Conservation (phyloP, 495 filamentous ascomycete species). For the Amniculicola lignicola region DNA sequence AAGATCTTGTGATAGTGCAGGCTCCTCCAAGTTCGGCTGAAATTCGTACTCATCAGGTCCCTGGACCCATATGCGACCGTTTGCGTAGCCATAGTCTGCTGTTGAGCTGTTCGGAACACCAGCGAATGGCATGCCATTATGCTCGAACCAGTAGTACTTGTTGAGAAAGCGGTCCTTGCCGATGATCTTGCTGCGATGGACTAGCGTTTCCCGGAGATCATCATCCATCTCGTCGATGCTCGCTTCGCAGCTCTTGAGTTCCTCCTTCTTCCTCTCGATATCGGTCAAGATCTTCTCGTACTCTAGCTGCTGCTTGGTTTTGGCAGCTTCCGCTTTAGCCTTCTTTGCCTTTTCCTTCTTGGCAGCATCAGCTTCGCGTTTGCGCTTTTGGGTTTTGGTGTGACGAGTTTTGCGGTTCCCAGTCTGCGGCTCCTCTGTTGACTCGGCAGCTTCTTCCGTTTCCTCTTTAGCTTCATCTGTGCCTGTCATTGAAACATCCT, state of each 20-base stretch:
- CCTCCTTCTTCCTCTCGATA: constrained; percentile 78
- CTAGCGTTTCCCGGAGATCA: constrained; percentile 88
- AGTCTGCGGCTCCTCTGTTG: constrained; percentile 14
- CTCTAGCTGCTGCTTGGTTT: constrained; percentile 75
- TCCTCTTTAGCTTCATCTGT: constrained; percentile 59
- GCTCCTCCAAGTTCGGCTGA: constrained; percentile 72
- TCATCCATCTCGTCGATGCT: constrained; percentile 82
- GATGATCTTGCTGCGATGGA: constrained; percentile 80
- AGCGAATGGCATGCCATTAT: constrained; percentile 94
- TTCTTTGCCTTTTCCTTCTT: constrained; percentile 66
- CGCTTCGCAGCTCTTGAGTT: constrained; percentile 74
- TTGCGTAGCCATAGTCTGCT: constrained; percentile 80
- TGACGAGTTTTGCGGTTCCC: constrained; percentile 68
- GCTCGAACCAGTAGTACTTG: constrained; percentile 98
- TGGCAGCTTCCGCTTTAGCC: constrained; percentile 74
- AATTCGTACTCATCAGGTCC: constrained; percentile 88
- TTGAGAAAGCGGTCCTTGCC: constrained; percentile 97
- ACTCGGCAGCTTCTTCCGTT: constrained; percentile 42
- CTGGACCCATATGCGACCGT: constrained; percentile 93
- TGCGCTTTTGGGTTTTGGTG: constrained; percentile 61
- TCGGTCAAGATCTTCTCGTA: constrained; percentile 82
- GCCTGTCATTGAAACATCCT: constrained; percentile 45
- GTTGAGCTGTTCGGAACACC: constrained; percentile 88
- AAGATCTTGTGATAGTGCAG: constrained; percentile 58
- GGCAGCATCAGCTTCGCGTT: constrained; percentile 64